A percentile compares a stretch with the other conserved stretches of the same genome.
Evolutionary conservation across 805 yeast species (phyloP).

Genomic region (Saccharomycopsis sp.): DNA sequence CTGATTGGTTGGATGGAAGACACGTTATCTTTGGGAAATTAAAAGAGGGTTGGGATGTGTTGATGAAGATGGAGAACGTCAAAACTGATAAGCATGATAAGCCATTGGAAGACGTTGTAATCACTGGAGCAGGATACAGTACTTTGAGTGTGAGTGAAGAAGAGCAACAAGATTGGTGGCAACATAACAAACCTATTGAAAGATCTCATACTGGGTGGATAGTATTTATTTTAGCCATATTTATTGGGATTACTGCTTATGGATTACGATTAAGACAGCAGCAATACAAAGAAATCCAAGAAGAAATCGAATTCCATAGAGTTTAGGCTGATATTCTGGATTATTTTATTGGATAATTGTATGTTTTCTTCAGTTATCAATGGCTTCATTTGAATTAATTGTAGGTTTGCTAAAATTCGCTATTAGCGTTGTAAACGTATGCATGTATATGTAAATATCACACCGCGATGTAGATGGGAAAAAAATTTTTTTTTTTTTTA

Average conservation of each 20-base stretch:
- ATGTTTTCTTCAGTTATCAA: background rate
- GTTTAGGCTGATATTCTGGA: slow-evolving; percentile 1
- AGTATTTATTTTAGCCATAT: slow-evolving; percentile 13
- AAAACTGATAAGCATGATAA: slow-evolving; percentile 35
- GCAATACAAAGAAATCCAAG: slow-evolving; percentile 15
- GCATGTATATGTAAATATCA: background rate
- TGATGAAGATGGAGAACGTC: slow-evolving; percentile 52
- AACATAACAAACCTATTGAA: background rate
- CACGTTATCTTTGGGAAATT: slow-evolving; percentile 81
- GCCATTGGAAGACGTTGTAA: slow-evolving; percentile 39
- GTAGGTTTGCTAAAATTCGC: background rate
- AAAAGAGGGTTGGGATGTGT: slow-evolving; percentile 55
- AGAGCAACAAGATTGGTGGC: slow-evolving; percentile 10
- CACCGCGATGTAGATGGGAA: background rate
- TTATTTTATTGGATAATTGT: background rate
- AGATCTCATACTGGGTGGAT: slow-evolving; percentile 15
- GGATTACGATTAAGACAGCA: slow-evolving; percentile 17
- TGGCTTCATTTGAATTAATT: background rate
- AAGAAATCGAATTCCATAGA: slow-evolving; percentile 20
- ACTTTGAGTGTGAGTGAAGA: slow-evolving; percentile 7
- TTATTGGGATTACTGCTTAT: slow-evolving; percentile 12
- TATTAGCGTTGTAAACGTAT: background rate
- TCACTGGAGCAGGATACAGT: slow-evolving; percentile 23
- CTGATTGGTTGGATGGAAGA: slow-evolving; percentile 47
- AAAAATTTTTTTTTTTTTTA: slow-evolving; percentile 4